Evolutionary conservation across 73 alveolate species (phyloP).

Genomic region (Uronychia binucleata): DNA sequence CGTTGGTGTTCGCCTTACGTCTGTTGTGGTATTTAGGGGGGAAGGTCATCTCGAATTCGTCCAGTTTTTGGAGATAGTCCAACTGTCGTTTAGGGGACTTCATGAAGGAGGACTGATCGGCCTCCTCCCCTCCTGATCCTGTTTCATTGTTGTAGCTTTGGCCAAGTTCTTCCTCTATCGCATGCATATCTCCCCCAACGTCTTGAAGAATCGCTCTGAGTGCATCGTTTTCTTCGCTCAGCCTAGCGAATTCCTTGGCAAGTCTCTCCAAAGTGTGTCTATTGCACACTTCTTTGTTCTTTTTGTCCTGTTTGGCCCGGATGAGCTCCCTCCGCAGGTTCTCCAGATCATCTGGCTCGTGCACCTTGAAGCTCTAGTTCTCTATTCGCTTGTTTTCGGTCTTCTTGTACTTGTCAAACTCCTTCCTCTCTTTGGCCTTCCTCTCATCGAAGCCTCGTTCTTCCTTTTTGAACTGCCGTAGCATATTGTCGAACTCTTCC

Average conservation of each 20-base stretch:
- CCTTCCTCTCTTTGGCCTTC: slow-evolving; percentile 73
- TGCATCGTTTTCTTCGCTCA: slow-evolving; percentile 20
- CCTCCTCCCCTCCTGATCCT: background rate
- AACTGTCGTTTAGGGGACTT: background rate
- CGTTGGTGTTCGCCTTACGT: slow-evolving; percentile 10
- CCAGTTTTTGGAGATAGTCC: slow-evolving; percentile 31
- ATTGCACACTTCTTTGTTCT: background rate
- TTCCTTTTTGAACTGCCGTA: slow-evolving; percentile 66
- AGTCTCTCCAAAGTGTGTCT: background rate
- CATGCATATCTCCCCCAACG: background rate
- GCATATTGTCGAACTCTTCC: background rate
- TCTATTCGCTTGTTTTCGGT: slow-evolving; percentile 60
- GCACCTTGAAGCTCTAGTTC: slow-evolving; percentile 35
- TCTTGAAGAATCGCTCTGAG: slow-evolving; percentile 5
- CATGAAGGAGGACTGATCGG: background rate
- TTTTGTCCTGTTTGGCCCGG: background rate
- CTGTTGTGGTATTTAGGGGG: slow-evolving; percentile 22
- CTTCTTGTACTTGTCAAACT: slow-evolving; percentile 61
- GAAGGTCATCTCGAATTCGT: slow-evolving; percentile 35
- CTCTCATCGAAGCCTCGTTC: slow-evolving; percentile 80
- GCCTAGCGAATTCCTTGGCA: background rate
- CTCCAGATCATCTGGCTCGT: slow-evolving; percentile 37
- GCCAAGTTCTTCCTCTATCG: background rate
- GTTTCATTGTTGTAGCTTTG: slow-evolving; percentile 6
- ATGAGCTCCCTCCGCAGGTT: background rate